Evolutionary conservation across 202 grass and related monocot genomes (phyloP), one percentile per base, ranked within the genome.

Genomic region (Elaeis oleifera): DNA sequence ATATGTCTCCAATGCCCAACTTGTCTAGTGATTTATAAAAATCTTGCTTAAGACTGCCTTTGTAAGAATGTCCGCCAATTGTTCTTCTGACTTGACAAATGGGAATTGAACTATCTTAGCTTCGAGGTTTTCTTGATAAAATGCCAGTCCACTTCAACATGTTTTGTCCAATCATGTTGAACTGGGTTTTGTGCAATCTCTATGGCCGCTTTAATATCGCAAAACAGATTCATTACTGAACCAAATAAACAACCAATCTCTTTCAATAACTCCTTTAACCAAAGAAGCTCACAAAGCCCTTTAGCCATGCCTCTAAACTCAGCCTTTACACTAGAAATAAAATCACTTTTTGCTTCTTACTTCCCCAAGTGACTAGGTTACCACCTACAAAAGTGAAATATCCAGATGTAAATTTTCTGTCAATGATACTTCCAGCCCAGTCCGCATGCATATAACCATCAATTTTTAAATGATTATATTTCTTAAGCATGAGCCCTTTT

Each of bases 41-140:
- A 5, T 14, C 5, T 61, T 58, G 22, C 39, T 25, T 3, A 22
- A 18, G 0, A 69, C 14, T 69, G 36, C 39, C 18, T 72, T 53
- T 3, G 69, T 72, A 21, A 72, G 16, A 23, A 62, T 62, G 53
- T 54, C 23, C 3, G 17, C 23, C 16, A 61, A 51, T 53, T 62
- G 48, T 4, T 62, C n/a, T 17, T 72, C 16, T 31, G 48, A 53
- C n/a, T 2, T 1, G 21, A 72, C 39, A 23, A 26, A 52, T n/a
- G 58, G 22, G 2, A 72, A 36, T n/a, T 5, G 11, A 18, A 62
- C 18, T 19, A 62, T 4, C 4, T 55, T 54, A 15, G 18, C 49
- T 3, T 72, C 69, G 11, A 72, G 19, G 3, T 72, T 72, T 16
- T 62, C 29, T 73, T 73, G 9, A 73, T 73, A 21, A 73, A 54